Evolutionary conservation across 169 alveolate genomes (phyloP).

Genomic region (Plasmodium coatneyi): DNA sequence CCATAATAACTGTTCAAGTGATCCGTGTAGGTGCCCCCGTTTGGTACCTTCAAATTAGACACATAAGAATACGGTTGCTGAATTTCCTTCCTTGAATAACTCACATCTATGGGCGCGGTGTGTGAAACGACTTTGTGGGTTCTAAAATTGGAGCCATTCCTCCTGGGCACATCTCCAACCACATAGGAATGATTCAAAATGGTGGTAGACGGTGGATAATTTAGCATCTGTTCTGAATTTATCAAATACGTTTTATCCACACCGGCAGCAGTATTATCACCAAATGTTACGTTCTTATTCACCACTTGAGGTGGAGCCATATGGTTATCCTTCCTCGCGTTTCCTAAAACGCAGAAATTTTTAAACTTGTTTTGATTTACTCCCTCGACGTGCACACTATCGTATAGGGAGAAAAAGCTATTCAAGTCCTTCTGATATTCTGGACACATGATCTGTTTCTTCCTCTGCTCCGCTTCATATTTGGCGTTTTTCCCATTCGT

Average conservation of each 20-base stretch:
- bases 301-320: background rate
- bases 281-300: background rate
- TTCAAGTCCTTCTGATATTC: conserved; percentile 30
- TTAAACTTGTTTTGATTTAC: conserved; percentile 7
- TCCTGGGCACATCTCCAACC: background rate
- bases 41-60: background rate
- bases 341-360: background rate
- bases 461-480: background rate
- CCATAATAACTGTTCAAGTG: background rate
- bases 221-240: background rate
- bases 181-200: background rate
- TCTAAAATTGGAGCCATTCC: background rate
- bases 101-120: background rate
- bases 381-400: conserved; percentile 10
- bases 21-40: background rate
- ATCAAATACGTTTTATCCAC: background rate
- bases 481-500: background rate
- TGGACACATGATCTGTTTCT: conserved; percentile 32
- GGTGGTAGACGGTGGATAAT: background rate
- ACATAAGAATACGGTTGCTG: background rate
- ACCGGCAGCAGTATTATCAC: background rate
- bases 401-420: conserved; percentile 31
- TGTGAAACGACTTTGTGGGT: background rate
- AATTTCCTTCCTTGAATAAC: background rate
- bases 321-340: background rate